Conservation (phyloP, 2,329 filamentous ascomycete species). For the Hypoxylon sp. region DNA sequence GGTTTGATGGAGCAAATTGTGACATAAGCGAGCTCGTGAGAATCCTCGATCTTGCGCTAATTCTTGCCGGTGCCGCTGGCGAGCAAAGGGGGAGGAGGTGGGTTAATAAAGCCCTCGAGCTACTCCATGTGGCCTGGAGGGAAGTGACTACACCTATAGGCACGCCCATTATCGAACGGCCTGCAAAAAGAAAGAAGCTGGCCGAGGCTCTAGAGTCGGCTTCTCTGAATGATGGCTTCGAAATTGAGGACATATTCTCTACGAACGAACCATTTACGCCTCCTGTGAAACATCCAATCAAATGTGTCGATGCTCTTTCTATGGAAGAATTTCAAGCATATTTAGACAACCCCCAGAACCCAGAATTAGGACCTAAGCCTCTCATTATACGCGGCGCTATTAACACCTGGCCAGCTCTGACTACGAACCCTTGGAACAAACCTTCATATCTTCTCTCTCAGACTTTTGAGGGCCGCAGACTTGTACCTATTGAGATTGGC, state of each 20-base stretch:
- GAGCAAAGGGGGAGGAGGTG: conserved; percentile 63
- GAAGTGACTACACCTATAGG: conserved; percentile 5
- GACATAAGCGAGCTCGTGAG: conserved; percentile 71
- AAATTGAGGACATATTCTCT: conserved; percentile 52
- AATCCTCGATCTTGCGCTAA: conserved; percentile 80
- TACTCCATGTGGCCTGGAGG: conserved; percentile 53
- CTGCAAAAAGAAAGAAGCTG: conserved; percentile 44
- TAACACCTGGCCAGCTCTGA: conserved; percentile 83
- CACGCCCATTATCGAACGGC: conserved; percentile 9
- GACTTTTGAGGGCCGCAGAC: conserved; percentile 81
- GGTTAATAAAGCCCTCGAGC: conserved; percentile 66
- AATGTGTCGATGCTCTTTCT: conserved; percentile 61
- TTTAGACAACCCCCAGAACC: conserved; percentile 63
- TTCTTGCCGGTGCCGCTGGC: conserved; percentile 77
- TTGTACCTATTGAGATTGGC: conserved; percentile 90
- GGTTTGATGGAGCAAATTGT: conserved; percentile 15
- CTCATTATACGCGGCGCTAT: conserved; percentile 78
- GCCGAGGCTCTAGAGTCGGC: neutral
- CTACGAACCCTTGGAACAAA: conserved; percentile 77
- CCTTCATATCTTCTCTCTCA: conserved; percentile 79
- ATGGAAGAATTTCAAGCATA: conserved; percentile 74
- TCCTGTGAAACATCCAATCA: conserved; percentile 60
- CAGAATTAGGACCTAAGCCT: conserved; percentile 65
- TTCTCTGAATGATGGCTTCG: conserved; percentile 5
- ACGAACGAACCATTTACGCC: conserved; percentile 60